Evolutionary conservation across 139 green algal genomes (phyloP).

Genomic region (Chlamydomonas sp.): DNA sequence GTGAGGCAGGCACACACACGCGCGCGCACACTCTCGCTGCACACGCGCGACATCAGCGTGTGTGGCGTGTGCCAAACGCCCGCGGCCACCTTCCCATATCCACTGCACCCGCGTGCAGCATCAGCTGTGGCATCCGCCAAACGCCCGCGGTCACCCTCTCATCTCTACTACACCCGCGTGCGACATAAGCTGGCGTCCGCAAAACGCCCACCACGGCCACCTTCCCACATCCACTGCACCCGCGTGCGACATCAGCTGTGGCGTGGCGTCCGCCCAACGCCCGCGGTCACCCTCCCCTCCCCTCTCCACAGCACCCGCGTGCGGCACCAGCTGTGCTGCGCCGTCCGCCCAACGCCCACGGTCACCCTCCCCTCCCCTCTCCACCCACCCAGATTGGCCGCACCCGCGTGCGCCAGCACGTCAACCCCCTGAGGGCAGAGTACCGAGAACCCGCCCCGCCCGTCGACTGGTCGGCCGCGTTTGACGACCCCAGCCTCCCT

Average conservation of each 20-base stretch:
- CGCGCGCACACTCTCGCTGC: too few relatives aligned
- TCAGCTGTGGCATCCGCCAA: not conserved
- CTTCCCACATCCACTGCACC: constrained; percentile 1
- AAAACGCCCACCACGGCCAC: not conserved
- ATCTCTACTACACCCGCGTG: not conserved
- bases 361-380: not conserved
- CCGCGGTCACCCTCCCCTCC: not conserved
- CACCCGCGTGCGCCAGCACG: constrained; percentile 69
- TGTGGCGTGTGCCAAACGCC: not conserved
- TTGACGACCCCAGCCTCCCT: constrained; percentile 39
- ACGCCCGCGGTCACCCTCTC: not conserved
- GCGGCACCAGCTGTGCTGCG: not conserved
- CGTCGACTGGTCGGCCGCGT: constrained; percentile 46
- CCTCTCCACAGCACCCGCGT: not conserved
- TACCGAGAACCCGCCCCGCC: constrained; percentile 30
- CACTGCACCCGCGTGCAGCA: not conserved
- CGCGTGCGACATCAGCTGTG: not conserved
- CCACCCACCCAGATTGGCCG: constrained; percentile 19
- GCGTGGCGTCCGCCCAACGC: not conserved
- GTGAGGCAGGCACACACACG: too few relatives aligned
- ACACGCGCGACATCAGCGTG: too few relatives aligned
- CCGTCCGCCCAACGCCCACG: not conserved
- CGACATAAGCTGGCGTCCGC: not conserved
- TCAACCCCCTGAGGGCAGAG: constrained; percentile 65
- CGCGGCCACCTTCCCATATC: not conserved